These are phyloP conservation scores for Apophysomyces variabilis DNA, from an alignment of 371 early-diverging fungal genomes.

Conservation along the genomic window DNA sequence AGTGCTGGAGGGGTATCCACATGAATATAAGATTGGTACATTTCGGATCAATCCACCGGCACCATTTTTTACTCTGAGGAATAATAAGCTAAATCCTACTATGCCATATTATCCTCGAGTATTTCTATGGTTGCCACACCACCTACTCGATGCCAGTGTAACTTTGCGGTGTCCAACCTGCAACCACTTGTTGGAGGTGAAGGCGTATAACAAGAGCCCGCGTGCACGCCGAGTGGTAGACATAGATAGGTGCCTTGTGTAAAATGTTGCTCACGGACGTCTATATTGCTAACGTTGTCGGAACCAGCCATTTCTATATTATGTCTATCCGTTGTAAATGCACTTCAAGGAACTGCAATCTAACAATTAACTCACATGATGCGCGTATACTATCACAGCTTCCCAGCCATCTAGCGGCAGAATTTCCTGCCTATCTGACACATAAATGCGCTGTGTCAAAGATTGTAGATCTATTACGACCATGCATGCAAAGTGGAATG, in stretches of 20 bases:
- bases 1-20: background rate
- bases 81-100: too few relatives aligned
- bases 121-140: background rate
- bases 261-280: background rate
- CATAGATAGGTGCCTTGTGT: background rate
- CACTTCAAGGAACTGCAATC: background rate
- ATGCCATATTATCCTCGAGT: background rate
- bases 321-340: background rate
- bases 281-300: background rate
- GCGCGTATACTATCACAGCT: background rate
- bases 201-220: background rate
- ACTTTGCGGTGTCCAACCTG: background rate
- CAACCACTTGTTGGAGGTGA: background rate
- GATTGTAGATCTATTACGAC: too few relatives aligned
- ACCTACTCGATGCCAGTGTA: background rate
- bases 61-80: constrained; percentile 12
- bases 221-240: background rate
- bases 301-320: background rate
- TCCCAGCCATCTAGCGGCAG: background rate
- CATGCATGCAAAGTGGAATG: too few relatives aligned
- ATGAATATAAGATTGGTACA: background rate
- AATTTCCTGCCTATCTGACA: background rate
- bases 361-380: background rate
- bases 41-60: constrained; percentile 12
- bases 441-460: background rate